These are phyloP conservation scores for Kurtzmaniella quercitrusa DNA, from an alignment of 1,139 yeast species.

Conservation along the genomic window DNA sequence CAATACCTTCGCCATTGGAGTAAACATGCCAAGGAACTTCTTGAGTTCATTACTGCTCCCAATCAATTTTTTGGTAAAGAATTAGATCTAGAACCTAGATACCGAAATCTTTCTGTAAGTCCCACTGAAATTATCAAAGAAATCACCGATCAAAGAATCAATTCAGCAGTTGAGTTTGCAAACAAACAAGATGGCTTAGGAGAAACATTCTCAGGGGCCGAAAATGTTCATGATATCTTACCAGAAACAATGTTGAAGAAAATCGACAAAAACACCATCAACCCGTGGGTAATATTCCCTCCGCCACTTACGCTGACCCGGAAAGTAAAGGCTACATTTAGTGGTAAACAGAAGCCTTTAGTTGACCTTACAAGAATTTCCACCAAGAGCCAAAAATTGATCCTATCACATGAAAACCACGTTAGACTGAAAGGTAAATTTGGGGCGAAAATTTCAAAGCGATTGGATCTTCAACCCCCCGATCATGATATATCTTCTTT, in stretches of 20 bases:
- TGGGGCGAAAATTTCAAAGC: conserved; percentile 16
- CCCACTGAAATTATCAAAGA: conserved; percentile 3
- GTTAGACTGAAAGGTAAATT: conserved; percentile 18
- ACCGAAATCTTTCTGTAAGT: background rate
- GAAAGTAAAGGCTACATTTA: conserved; percentile 20
- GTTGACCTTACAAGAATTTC: conserved; percentile 30
- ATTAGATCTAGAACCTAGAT: conserved; percentile 2
- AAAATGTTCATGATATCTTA: background rate
- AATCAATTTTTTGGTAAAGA: background rate
- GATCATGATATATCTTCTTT: conserved; percentile 24
- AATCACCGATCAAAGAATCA: conserved; percentile 7
- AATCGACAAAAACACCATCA: conserved; percentile 12
- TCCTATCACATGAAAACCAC: conserved; percentile 14
- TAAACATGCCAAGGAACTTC: conserved; percentile 27
- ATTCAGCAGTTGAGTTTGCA: conserved; percentile 6
- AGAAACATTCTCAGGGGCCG: background rate
- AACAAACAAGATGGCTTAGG: conserved; percentile 1
- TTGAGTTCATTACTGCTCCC: conserved; percentile 12
- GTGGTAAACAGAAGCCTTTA: conserved; percentile 22
- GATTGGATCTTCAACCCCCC: conserved; percentile 4
- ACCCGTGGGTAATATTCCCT: conserved; percentile 31
- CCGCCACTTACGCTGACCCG: conserved; percentile 24
- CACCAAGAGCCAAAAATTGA: conserved; percentile 15
- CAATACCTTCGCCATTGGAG: conserved; percentile 26
- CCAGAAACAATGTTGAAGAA: conserved; percentile 7